Evolutionary conservation across 495 filamentous ascomycete genomes (phyloP), one percentile per base, ranked within the genome.

Genomic region (Neurospora sp.): DNA sequence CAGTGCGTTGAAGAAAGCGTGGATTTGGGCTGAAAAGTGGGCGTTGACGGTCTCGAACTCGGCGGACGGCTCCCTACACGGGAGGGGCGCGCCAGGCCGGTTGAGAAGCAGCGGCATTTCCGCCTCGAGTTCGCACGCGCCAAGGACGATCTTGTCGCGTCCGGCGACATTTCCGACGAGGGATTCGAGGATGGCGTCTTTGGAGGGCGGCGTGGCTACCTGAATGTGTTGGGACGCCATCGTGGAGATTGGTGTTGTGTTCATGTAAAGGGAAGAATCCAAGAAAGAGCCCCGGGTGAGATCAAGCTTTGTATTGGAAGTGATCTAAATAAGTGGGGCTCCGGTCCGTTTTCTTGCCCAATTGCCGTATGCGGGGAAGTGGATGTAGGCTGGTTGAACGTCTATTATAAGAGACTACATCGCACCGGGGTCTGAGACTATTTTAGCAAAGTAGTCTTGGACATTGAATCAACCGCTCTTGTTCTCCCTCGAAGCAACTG

Each of bases 31-130:
- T 42, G 75, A 78, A 71, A 78, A 78, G 40, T 76, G 76, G 27
- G 74, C 72, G 75, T 78, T 77, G 75, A 79, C 69, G 41, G 23
- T 59, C 72, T 77, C 74, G 69, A 77, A 77, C 69, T 74, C 76
- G 40, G 62, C 73, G 44, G 62, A 59, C 70, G 76, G 71, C 75
- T 80, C 79, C 71, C 76, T 41, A 35, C 76, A 80, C 38, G 76
- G 37, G 35, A 80, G 70, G 44, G 59, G 77, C 69, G 70, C 74
- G 44, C 70, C 73, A 37, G 71, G 69, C 39, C 41, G 72, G 73
- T 79, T 78, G 74, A 76, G 72, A 16, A 80, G 70, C 70, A 77
- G 66, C n/a, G 79, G 77, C 74, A 80, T 77, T 69, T 73, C 69
- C 41, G 54, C 44, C 16, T 76, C 69, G 72, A 62, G 48, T 62